Base-by-base conservation (phyloP, 1,139 yeast species). In the Scheffersomyces lignicola region DNA sequence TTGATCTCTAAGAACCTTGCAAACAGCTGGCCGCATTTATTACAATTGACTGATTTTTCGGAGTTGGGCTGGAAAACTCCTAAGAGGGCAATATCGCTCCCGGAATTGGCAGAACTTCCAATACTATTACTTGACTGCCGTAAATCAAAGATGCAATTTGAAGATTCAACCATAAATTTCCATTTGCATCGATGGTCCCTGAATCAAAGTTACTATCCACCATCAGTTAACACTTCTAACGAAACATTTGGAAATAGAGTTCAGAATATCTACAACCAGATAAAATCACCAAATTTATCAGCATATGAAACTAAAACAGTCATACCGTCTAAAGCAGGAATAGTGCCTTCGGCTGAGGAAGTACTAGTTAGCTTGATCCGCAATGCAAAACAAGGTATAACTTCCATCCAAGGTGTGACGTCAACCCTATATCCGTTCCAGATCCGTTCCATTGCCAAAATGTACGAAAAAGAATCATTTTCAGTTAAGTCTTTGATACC, bases 351-450 rank as follows among this genome's bases (percentile, higher is more conserved):
- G 4, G 39, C 58, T 0, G 53, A 48, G 28, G 56, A 54, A 18
- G 43, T 47, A 1, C 45, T 59, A 11, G 24, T 39, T 0, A 23
- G 31, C 18, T 37, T 56, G 5, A 41, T 55, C 2, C 43, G 41
- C 11, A 44, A 46, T 18, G 39, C 45, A 33, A 44, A 45, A 40
- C 44, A 41, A 8, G 50, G 47, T 2, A 6, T 25, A 17, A 22
- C 56, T 25, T 47, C 54, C 3, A 58, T 78, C 2, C 54, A 58
- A 1, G 88, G 87, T 0, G 60, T 82, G 31, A 65, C 56, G 29
- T 70, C 84, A 11, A 43, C 48, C 1, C 57, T 81, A 7, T 81
- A 80, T 48, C 68, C 69, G 4, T 82, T 79, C 44, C 89, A 82
- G 49, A 54, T 69, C 8, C 68, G 73, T 34, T 78, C 88, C 0